Conservation (phyloP, 129 eudicot genomes). For the Kitagawia praeruptora region DNA sequence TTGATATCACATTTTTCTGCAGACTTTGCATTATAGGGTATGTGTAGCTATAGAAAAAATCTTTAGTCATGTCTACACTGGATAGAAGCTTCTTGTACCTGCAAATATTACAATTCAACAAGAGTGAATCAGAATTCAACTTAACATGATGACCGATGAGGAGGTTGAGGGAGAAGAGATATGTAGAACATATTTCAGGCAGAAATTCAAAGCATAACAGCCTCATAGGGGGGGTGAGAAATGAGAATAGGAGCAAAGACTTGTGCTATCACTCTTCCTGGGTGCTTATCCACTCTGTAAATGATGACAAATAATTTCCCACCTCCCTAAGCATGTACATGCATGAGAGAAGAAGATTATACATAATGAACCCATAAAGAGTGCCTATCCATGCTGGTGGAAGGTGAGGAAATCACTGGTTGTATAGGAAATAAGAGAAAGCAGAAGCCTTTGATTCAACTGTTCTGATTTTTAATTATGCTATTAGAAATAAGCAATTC, state of each 20-base stretch:
- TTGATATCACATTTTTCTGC: slow-evolving; percentile 69
- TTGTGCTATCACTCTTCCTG: neutral
- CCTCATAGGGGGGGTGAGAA: neutral
- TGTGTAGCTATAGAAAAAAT: slow-evolving; percentile 88
- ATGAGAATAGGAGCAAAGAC: neutral
- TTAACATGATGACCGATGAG: neutral
- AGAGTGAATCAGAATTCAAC: neutral
- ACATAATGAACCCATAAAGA: neutral
- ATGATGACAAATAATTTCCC: neutral
- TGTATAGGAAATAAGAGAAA: neutral
- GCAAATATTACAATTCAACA: slow-evolving; percentile 18
- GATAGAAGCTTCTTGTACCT: slow-evolving; percentile 98
- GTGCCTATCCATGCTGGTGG: slow-evolving; percentile 4
- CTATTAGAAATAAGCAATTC: neutral
- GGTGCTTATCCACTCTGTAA: neutral
- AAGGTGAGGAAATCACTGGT: neutral
- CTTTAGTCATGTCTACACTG: slow-evolving; percentile 84
- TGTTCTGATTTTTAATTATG: neutral
- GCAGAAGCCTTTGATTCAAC: neutral
- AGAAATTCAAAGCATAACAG: neutral
- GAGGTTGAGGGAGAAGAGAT: neutral
- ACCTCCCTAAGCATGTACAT: neutral
- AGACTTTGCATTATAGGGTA: slow-evolving; percentile 88
- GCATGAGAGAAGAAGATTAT: neutral
- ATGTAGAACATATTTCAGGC: neutral